Evolutionary conservation across 768 basidiomycete species (phyloP).

Genomic region (Russula brevipes): DNA sequence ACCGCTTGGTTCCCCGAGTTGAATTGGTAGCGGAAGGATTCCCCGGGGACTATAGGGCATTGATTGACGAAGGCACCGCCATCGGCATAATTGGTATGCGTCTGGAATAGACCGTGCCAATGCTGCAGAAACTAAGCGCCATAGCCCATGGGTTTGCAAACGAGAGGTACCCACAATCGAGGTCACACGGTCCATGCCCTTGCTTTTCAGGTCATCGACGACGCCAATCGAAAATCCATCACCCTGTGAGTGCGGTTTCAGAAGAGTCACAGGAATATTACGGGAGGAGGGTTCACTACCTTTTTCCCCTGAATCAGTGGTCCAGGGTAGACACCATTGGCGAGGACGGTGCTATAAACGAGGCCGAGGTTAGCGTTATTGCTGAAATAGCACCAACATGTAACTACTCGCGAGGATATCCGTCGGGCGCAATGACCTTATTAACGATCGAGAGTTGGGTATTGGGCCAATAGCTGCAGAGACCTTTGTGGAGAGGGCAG

Average conservation of each 20-base stretch:
- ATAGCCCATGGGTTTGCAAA: not conserved
- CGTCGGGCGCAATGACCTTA: too few species aligned
- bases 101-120: conserved; percentile 50
- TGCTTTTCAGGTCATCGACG: conserved; percentile 39
- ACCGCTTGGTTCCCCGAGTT: conserved; percentile 32
- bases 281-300: too few species aligned
- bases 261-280: not conserved
- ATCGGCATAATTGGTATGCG: conserved; percentile 40
- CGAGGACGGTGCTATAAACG: too few species aligned
- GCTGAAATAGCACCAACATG: too few species aligned
- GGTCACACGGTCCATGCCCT: conserved; percentile 44
- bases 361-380: too few species aligned
- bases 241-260: conserved; percentile 33
- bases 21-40: conserved; percentile 43
- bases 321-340: too few species aligned
- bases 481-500: too few species aligned
- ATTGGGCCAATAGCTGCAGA: too few species aligned
- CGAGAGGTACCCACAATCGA: conserved; percentile 37
- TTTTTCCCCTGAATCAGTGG: too few species aligned
- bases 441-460: too few species aligned
- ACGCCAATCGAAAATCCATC: conserved; percentile 41
- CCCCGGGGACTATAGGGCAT: conserved; percentile 40
- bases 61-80: conserved; percentile 39
- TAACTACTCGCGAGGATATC: too few species aligned
- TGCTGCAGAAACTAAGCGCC: conserved; percentile 35